These are phyloP conservation scores for Phytophthora gonapodyides DNA, from an alignment of 352 stramenopile genomes.

Conservation along the genomic window DNA sequence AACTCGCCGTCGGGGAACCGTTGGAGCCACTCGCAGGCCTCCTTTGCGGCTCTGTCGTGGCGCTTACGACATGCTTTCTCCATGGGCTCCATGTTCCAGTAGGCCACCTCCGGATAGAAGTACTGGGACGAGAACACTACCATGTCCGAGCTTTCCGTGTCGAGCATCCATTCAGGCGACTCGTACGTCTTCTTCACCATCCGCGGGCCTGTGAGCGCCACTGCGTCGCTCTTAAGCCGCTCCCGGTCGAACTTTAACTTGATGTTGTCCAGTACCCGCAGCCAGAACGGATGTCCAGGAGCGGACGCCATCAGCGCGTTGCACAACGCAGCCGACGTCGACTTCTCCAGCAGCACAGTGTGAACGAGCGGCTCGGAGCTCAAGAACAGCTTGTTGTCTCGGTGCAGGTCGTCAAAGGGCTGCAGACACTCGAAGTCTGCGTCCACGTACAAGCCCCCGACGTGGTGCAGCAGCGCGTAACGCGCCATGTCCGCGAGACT, in stretches of 20 bases:
- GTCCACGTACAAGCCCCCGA: slow-evolving; percentile 60
- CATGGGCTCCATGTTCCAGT: slow-evolving; percentile 56
- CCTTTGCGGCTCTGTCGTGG: slow-evolving; percentile 23
- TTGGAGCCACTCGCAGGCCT: slow-evolving; percentile 47
- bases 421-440: slow-evolving; percentile 58
- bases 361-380: slow-evolving; percentile 51
- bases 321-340: slow-evolving; percentile 38
- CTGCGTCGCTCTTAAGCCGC: slow-evolving; percentile 28
- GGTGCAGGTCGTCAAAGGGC: slow-evolving; percentile 44
- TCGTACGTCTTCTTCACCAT: slow-evolving; percentile 55
- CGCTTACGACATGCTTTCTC: slow-evolving; percentile 27
- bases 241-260: slow-evolving; percentile 42
- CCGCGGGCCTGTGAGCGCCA: slow-evolving; percentile 54
- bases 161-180: slow-evolving; percentile 2
- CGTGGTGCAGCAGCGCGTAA: slow-evolving; percentile 55
- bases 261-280: slow-evolving; percentile 55
- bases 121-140: slow-evolving; percentile 43
- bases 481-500: slow-evolving; percentile 55
- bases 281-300: slow-evolving; percentile 55
- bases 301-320: slow-evolving; percentile 65
- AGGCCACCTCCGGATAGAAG: slow-evolving; percentile 62
- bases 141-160: slow-evolving; percentile 14
- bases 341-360: slow-evolving; percentile 52
- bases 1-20: slow-evolving; percentile 51
- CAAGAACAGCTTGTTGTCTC: slow-evolving; percentile 42